Evolutionary conservation across 2,329 filamentous ascomycete species (phyloP).

Genomic region (Orbilia ellipsospora): DNA sequence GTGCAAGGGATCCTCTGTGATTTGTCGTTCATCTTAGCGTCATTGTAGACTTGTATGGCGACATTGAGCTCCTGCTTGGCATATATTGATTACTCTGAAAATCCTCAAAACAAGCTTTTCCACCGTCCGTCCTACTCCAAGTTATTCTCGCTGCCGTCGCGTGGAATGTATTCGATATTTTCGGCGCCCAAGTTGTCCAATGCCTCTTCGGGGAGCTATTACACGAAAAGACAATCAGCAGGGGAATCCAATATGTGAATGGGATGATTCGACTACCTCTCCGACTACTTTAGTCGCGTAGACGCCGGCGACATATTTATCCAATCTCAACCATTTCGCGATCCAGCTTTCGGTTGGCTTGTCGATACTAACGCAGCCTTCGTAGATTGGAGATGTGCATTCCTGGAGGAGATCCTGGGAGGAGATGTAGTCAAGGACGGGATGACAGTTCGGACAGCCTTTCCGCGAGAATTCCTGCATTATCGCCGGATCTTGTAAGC

Average conservation of each 20-base stretch:
- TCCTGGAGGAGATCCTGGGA: conserved; percentile 84
- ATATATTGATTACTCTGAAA: too few species aligned
- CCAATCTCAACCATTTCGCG: conserved; percentile 93
- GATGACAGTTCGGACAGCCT: conserved; percentile 97
- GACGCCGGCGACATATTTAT: conserved; percentile 85
- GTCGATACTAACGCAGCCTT: conserved; percentile 86
- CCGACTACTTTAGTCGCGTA: conserved; percentile 97
- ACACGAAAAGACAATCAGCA: conserved; percentile 10
- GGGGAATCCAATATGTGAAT: neutral
- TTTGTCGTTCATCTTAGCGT: too few species aligned
- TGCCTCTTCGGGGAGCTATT: conserved; percentile 72
- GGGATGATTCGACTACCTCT: conserved; percentile 65
- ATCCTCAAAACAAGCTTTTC: too few species aligned
- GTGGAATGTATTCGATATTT: conserved; percentile 73
- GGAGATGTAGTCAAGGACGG: conserved; percentile 83
- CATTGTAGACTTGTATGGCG: too few species aligned
- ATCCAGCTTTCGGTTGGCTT: conserved; percentile 91
- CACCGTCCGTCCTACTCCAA: conserved; percentile 29
- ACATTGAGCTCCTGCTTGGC: too few species aligned
- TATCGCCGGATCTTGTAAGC: conserved; percentile 27
- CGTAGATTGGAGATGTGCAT: conserved; percentile 96
- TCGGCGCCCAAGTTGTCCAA: conserved; percentile 72
- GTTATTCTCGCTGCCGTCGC: conserved; percentile 58
- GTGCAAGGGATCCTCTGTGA: too few species aligned
- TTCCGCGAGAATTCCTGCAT: conserved; percentile 81